Percentiles rank a stretch among this genome's conserved stretches.
Conservation (phyloP, 805 yeast genomes). For the Saccharomycopsis fermentans region DNA sequence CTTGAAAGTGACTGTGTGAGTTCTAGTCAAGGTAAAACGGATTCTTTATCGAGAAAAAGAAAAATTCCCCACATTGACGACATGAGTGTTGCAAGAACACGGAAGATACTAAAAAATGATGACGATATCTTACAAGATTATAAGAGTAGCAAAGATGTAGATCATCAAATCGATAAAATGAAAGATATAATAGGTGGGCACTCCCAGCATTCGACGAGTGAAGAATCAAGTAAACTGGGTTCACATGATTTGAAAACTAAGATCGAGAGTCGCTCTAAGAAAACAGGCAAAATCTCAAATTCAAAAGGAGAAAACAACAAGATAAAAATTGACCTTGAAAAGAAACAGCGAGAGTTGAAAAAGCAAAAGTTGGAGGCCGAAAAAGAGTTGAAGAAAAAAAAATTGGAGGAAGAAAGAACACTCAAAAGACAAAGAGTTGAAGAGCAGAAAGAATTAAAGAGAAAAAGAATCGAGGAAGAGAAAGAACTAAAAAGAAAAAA, state of each 20-base stretch:
- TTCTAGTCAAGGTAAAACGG: not conserved
- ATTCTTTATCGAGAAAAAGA: not conserved
- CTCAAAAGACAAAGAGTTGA: slow-evolving; percentile 7
- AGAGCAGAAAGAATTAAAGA: not conserved
- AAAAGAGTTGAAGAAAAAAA: not conserved
- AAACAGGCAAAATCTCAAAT: not conserved
- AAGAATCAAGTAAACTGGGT: too few species aligned
- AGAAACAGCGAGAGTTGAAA: slow-evolving; percentile 10
- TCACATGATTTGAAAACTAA: not conserved
- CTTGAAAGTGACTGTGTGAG: not conserved
- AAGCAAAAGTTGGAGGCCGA: slow-evolving; percentile 11
- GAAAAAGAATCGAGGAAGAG: not conserved
- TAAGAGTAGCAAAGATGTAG: not conserved
- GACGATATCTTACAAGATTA: too few species aligned
- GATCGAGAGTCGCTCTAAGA: not conserved
- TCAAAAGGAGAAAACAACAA: slow-evolving; percentile 2
- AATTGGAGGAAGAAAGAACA: slow-evolving; percentile 12
- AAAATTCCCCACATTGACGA: not conserved
- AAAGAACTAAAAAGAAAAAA: slow-evolving; percentile 7
- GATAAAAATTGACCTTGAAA: slow-evolving; percentile 8
- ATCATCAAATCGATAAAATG: not conserved
- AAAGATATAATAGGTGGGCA: too few species aligned
- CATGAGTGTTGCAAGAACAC: not conserved
- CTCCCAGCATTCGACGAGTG: too few species aligned
- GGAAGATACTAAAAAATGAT: not conserved